A percentile compares a stretch with the other conserved stretches of the same genome.
Evolutionary conservation across 331 rosid genomes (phyloP).

Genomic region (Acacia concinna): DNA sequence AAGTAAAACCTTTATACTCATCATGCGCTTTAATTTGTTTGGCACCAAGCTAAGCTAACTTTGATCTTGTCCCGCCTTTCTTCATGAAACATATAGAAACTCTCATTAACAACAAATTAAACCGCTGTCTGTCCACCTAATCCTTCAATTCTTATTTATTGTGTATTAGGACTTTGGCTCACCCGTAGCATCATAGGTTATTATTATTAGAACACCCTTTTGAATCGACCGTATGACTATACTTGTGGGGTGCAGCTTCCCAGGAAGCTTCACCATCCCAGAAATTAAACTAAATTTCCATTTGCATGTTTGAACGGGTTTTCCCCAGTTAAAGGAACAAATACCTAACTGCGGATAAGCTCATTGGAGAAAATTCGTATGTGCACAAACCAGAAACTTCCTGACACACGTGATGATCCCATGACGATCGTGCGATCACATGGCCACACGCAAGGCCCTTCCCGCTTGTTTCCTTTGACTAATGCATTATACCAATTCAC

Average conservation of each 20-base stretch:
- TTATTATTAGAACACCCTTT: too few relatives aligned
- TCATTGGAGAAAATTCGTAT: not conserved
- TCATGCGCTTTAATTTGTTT: not conserved
- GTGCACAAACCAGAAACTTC: not conserved
- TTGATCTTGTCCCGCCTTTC: not conserved
- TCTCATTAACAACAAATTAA: too few relatives aligned
- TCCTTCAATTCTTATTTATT: not conserved
- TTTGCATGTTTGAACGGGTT: not conserved
- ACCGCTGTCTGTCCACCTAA: not conserved
- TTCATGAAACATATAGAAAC: not conserved
- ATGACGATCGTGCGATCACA: not conserved
- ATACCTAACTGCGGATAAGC: not conserved
- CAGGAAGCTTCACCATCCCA: not conserved
- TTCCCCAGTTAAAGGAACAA: not conserved
- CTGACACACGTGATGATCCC: not conserved
- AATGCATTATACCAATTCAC: too few relatives aligned
- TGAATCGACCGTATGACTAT: not conserved
- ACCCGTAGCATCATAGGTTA: not conserved
- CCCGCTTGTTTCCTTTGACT: not conserved
- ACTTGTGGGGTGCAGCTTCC: not conserved
- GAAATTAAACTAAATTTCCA: not conserved
- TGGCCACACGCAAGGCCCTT: not conserved
- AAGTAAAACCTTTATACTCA: not conserved
- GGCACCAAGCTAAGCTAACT: not conserved
- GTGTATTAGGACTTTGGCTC: not conserved